A percentile compares a stretch with the other conserved stretches of the same genome.
Conservation (phyloP, 1,284 basidiomycete species). For the Takashimella koratensis region DNA sequence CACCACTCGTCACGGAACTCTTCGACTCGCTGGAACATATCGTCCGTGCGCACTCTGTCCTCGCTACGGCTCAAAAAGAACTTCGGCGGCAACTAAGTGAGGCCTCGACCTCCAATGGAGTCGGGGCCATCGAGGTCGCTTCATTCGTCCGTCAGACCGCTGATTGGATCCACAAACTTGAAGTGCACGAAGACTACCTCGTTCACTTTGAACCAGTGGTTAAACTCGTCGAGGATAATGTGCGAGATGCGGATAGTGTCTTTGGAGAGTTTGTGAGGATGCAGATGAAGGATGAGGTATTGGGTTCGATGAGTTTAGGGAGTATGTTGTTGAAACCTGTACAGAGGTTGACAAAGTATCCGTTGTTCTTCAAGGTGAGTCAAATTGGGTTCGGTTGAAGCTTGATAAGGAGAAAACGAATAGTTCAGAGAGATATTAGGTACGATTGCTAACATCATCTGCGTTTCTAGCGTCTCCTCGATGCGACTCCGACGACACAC, state of each 20-base stretch:
- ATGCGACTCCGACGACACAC: conserved; percentile 65
- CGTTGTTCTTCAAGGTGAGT: conserved; percentile 68
- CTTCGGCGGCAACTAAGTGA: conserved; percentile 40
- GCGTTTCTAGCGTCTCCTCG: conserved; percentile 60
- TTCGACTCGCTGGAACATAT: conserved; percentile 85
- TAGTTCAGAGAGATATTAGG: no score
- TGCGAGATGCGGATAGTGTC: conserved; percentile 58
- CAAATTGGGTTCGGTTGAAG: neutral
- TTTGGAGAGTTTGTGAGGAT: conserved; percentile 80
- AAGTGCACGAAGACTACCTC: conserved; percentile 81
- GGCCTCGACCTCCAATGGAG: no score
- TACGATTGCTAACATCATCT: no score
- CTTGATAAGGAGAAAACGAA: no score
- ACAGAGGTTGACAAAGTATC: conserved; percentile 67
- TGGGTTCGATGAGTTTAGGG: conserved; percentile 63
- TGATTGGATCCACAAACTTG: conserved; percentile 61
- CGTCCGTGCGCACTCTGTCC: conserved; percentile 64
- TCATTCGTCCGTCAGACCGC: conserved; percentile 59
- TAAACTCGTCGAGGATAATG: conserved; percentile 56
- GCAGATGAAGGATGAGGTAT: conserved; percentile 64
- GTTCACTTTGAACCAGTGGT: conserved; percentile 64
- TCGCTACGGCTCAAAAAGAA: conserved; percentile 56
- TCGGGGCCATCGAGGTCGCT: conserved; percentile 45
- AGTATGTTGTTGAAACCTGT: conserved; percentile 71
- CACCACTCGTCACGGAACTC: conserved; percentile 61